Base-by-base conservation (phyloP, 495 filamentous ascomycete genomes). In the Lasiosphaeris hirsuta region DNA sequence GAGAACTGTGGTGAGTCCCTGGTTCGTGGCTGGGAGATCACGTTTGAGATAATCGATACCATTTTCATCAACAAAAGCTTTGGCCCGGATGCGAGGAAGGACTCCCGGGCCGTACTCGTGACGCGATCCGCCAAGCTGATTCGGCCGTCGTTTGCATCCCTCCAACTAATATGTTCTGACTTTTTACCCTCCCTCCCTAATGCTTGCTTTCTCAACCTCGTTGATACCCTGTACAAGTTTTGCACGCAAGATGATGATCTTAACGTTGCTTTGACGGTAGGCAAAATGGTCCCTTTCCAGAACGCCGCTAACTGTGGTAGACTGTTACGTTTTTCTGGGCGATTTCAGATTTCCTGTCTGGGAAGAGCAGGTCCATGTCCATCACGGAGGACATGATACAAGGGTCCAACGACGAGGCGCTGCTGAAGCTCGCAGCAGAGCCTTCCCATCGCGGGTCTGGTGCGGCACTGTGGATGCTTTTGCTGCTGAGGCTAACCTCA, bases 291-390 rank as follows among this genome's bases (percentile, higher is more conserved):
- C 0, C 7, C 18, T 1, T 10, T 0, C 14, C 44, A 5, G n/a
- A 2, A 19, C 19, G 17, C 1, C 43, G 37, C 72, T 73, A 54
- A 76, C 66, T 18, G 48, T 13, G 59, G 30, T 55, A 87, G 82
- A 92, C 90, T 1, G 87, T 94, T 10, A 96, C 93, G 0, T 95
- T 95, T 65, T 96, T 96, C 72, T 96, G 91, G 88, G 91, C 90
- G 59, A 82, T 96, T 10, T 96, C 94, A 2, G 92, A 96, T 68
- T 95, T 90, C 59, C 79, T 97, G 15, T 81, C 76, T 1, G 67
- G 69, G 17, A 77, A 73, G 65, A 72, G 75, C 65, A 70, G 71
- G 60, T 54, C 71, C 30, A 72, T 78, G 57, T 76, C 72, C 0
- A 75, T 80, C 33, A 78, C 73, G 5, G 71, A 76, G 61, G 72